Percentiles rank a stretch among this genome's conserved stretches.
Conservation (phyloP, 768 basidiomycete species). For the Infundibulicybe gibba region DNA sequence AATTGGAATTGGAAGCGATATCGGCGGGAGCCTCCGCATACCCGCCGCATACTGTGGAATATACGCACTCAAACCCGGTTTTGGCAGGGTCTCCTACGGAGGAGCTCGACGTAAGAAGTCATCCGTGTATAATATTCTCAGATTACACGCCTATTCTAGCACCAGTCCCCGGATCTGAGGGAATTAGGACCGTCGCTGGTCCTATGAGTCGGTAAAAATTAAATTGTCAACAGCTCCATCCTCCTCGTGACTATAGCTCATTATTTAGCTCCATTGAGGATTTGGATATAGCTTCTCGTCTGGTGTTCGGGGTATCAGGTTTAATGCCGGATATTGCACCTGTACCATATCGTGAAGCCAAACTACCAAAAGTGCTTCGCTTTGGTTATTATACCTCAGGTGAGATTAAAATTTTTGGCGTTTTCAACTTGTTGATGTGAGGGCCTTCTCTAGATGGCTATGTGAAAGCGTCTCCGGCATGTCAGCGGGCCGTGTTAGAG, state of each 20-base stretch:
- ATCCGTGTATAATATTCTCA: neutral
- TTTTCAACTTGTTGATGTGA: conserved; percentile 15
- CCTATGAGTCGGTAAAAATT: conserved; percentile 61
- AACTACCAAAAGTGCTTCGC: conserved; percentile 53
- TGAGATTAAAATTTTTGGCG: conserved; percentile 13
- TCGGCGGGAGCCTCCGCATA: conserved; percentile 82
- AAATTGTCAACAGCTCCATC: neutral
- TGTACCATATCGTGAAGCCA: conserved; percentile 56
- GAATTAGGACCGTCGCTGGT: conserved; percentile 49
- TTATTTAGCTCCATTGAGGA: conserved; percentile 62
- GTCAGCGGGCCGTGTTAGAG: conserved; percentile 69
- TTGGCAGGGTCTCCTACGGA: conserved; percentile 44
- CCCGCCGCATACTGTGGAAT: conserved; percentile 78
- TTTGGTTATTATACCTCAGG: conserved; percentile 76
- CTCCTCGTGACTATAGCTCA: conserved; percentile 5
- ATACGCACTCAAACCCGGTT: conserved; percentile 72
- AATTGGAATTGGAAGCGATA: conserved; percentile 78
- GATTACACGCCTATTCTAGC: conserved; percentile 26
- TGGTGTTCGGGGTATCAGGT: conserved; percentile 48
- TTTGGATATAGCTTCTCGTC: conserved; percentile 54
- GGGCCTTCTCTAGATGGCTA: conserved; percentile 43
- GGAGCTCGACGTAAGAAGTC: conserved; percentile 42
- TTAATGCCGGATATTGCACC: conserved; percentile 42
- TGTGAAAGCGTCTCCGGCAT: conserved; percentile 66
- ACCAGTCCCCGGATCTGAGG: conserved; percentile 70